Base-by-base conservation (phyloP, 192 early-diverging fungal genomes). In the Podila verticillata region DNA sequence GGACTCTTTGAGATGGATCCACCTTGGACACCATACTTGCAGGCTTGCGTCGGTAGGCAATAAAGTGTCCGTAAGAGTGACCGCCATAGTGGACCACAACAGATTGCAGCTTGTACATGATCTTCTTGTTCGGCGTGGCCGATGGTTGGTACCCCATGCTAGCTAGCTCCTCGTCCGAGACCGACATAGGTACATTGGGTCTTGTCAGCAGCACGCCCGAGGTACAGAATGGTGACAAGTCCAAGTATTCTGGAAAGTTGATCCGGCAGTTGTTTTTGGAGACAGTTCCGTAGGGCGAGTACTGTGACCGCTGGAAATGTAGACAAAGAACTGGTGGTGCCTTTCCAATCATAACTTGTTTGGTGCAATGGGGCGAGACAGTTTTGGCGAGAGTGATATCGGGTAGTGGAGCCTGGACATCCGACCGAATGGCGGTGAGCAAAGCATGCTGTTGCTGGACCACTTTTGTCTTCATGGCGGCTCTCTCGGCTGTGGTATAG, bases 221-320 rank as follows among this genome's bases (percentile, higher is more conserved):
- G 15, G 94, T 94, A 61, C 87, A 89, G 56, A 89, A 97, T 0
- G 88, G 86, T 22, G 89, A 82, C 24, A 96, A 56, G 70, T 96
- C 92, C 62, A 98, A 83, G 54, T 87, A 88, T 68, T 96, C 93
- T 10, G 90, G 89, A 63, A 96, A 96, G n/a, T 84, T 67, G 48
- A 98, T 87, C 28, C 92, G 92, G 75, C 93, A 92, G 63, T 89
- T 89, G 69, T 96, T 96, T 83, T 96, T 98, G 48, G 91, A 86
- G 0, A 87, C 82, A 22, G 90, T 89, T 28, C 95, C 94, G 26
- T 89, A 91, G 9, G 91, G 85, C 20, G 88, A 85, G 59, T 91
- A 93, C 7, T 92, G 87, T 5, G 93, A 95, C 5, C 96, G 93
- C 63, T 93, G 90, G 66, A 98, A 90, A 58, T 96, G 95, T 3